These are phyloP conservation scores for Gossypium gossypioides DNA, from an alignment of 441 rosid genomes.

Conservation along the genomic window DNA sequence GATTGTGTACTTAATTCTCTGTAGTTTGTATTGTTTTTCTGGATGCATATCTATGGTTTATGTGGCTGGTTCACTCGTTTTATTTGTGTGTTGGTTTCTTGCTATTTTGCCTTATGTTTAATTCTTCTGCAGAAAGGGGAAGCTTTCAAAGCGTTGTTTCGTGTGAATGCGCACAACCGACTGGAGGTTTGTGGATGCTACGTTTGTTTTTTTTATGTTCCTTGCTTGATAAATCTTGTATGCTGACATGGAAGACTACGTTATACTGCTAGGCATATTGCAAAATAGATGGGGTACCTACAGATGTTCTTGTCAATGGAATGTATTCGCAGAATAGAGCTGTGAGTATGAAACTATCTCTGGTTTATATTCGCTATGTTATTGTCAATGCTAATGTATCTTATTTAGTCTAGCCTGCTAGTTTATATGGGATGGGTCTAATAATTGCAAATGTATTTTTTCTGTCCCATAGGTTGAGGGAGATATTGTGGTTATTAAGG, in stretches of 20 bases:
- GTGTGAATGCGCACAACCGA: slow-evolving; percentile 80
- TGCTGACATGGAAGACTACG: background rate
- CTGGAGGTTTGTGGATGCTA: slow-evolving; percentile 49
- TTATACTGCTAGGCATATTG: slow-evolving; percentile 62
- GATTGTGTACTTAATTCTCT: background rate
- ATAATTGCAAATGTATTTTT: slow-evolving; percentile 11
- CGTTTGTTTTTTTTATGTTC: background rate
- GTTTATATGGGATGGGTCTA: background rate
- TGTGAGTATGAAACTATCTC: slow-evolving; percentile 39
- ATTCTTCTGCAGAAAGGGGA: slow-evolving; percentile 53
- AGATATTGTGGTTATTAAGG: slow-evolving; percentile 55
- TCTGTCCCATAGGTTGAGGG: slow-evolving; percentile 58
- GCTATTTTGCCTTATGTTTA: background rate
- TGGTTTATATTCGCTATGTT: background rate
- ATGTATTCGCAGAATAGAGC: slow-evolving; percentile 73
- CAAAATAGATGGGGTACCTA: slow-evolving; percentile 76
- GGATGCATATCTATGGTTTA: background rate
- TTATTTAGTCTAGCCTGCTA: slow-evolving; percentile 7
- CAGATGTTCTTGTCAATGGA: slow-evolving; percentile 71
- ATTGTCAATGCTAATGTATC: background rate
- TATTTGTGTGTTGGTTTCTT: background rate
- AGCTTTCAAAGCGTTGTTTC: slow-evolving; percentile 56
- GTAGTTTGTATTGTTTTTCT: background rate
- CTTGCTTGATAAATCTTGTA: slow-evolving; percentile 4
- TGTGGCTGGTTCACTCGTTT: background rate